Evolutionary conservation across 305 asterid genomes (phyloP).

Genomic region (Solanum hybrid): DNA sequence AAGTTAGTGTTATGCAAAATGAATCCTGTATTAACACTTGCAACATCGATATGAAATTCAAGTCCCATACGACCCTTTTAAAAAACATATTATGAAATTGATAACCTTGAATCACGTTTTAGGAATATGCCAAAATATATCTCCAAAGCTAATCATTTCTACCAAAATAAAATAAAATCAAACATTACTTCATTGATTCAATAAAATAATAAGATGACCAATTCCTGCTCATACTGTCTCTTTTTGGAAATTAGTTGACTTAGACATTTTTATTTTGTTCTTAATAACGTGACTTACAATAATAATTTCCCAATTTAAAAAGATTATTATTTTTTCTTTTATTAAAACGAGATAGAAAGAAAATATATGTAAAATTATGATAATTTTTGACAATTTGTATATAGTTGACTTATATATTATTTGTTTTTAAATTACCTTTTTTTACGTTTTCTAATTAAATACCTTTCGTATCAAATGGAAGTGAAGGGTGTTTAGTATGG

Average conservation of each 20-base stretch:
- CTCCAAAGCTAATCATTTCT: not conserved
- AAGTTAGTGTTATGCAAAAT: too few species aligned
- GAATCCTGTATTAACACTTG: too few species aligned
- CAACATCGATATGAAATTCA: too few species aligned
- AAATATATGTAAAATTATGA: not conserved
- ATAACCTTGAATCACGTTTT: too few species aligned
- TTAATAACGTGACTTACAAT: not conserved
- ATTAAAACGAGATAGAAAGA: not conserved
- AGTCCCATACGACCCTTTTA: too few species aligned
- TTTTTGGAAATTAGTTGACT: not conserved
- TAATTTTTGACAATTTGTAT: not conserved
- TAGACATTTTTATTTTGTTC: not conserved
- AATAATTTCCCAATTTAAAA: not conserved
- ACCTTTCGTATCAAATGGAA: not conserved
- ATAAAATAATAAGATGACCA: not conserved
- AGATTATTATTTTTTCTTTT: not conserved
- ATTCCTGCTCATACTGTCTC: not conserved
- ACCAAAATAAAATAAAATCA: not conserved
- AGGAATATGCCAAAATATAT: not conserved
- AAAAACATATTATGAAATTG: too few species aligned
- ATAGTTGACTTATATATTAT: not conserved
- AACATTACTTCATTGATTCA: not conserved
- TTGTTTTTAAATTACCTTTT: not conserved
- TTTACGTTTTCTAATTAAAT: not conserved
- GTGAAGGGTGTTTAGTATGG: not conserved